Base-by-base conservation (phyloP, 148 eudicot genomes). In the Rhododendron simsii region DNA sequence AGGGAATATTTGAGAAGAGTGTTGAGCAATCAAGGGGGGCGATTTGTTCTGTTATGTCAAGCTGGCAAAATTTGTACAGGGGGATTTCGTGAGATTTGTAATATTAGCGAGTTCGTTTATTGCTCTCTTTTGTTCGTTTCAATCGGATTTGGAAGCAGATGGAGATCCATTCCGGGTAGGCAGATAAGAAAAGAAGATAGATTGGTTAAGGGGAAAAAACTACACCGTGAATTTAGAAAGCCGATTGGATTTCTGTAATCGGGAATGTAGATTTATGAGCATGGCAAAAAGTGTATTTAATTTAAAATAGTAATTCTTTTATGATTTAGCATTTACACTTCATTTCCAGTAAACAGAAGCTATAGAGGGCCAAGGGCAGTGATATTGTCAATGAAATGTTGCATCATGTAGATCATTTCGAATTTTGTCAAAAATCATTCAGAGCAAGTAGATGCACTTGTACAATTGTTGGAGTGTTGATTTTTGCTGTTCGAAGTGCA, bases 11-110 rank as follows among this genome's bases (percentile, higher is more conserved):
- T 26, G 41, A 53, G 83, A 35, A 81, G 47, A 33, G 26, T 28
- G 5, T 15, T 80, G 65, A 50, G 39, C 45, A 81, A 21, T 10
- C 12, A 81, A 39, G 48, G 84, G 84, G 73, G 26, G 20, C 73
- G n/a, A 81, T 57, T 81, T 81, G 30, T 55, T 35, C 61, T 37
- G 48, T 81, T 35, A 37, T 3, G 21, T 75, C 45, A 81, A 77
- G 83, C 69, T 85, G 78, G 41, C 51, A 85, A 88, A 86, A 82
- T 69, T 83, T 95, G 90, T 93, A 95, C 90, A 95, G 96, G 84
- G 89, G 84, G 90, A 88, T 80, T 84, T 83, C 87, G 84, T 74
- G 89, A 88, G 91, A 87, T 65, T 86, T 89, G 94, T 93, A 90
- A 90, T 89, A 87, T 88, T 92, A 90, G 93, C 39, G 88, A 87